Evolutionary conservation across 192 early-diverging fungal genomes (phyloP), one percentile per base, ranked within the genome.

Genomic region (Lobosporangium transversale): DNA sequence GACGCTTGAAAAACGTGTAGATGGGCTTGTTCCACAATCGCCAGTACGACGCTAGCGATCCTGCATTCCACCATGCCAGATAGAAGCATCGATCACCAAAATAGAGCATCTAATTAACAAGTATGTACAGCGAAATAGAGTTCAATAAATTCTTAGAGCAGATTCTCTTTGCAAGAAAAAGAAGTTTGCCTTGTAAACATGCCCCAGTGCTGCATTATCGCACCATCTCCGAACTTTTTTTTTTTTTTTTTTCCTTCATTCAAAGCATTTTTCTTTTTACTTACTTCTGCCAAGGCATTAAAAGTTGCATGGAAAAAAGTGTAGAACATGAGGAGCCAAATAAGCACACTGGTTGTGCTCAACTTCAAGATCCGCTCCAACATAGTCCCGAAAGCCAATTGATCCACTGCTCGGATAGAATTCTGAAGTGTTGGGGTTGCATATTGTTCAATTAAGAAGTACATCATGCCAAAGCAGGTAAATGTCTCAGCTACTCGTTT

Each of bases 241-340:
- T n/a, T n/a, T n/a, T n/a, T n/a, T n/a, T n/a, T n/a, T n/a, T n/a
- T n/a, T n/a, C n/a, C n/a, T n/a, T n/a, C n/a, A n/a, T n/a, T n/a
- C n/a, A n/a, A n/a, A n/a, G n/a, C n/a, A n/a, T n/a, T n/a, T n/a
- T n/a, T n/a, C n/a, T n/a, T n/a, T 57, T 36, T 60, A n/a, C 70
- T 70, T 60, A 87, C 85, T 82, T 94, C 92, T 12, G 90, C 92
- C 17, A 94, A 58, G 14, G 89, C 87, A 59, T 96, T 96, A 47
- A 94, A 83, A 17, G 63, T 86, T 4, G 90, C 84, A 58, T 96
- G 95, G 80, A 96, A 96, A 12, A 94, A 73, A 8, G 88, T 84
- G 52, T 93, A 95, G 76, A 96, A 96, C 76, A 93, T 91, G n/a
- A 95, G 70, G 18, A 96, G 83, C 95, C 95, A 96, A 44, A 96